Evolutionary conservation across 768 basidiomycete species (phyloP).

Genomic region (Termitomyces sp.): DNA sequence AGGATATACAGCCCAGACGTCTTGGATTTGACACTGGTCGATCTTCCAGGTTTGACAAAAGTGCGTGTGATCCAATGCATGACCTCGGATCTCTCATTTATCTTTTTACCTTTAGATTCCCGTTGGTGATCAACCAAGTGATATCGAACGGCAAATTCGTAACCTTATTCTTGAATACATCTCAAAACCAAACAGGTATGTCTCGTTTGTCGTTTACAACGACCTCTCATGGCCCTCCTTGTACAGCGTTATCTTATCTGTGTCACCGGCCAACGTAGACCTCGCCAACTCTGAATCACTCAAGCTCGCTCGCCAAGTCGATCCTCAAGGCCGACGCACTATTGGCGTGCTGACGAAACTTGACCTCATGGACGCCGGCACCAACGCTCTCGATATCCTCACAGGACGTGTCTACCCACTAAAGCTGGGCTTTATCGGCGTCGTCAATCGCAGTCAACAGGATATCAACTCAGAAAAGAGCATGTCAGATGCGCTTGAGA

Average conservation of each 20-base stretch:
- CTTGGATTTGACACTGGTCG: slow-evolving; percentile 91
- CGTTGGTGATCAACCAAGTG: slow-evolving; percentile 95
- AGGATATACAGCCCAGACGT: slow-evolving; percentile 96
- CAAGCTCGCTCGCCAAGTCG: slow-evolving; percentile 92
- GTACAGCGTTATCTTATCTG: slow-evolving; percentile 89
- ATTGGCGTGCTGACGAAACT: slow-evolving; percentile 97
- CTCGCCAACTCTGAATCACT: slow-evolving; percentile 98
- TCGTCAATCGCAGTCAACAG: slow-evolving; percentile 96
- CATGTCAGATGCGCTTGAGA: slow-evolving; percentile 78
- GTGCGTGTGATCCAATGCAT: slow-evolving; percentile 34
- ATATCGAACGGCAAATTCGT: slow-evolving; percentile 96
- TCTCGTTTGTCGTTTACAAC: neutral
- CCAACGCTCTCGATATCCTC: slow-evolving; percentile 93
- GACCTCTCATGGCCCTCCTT: neutral
- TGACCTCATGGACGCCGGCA: slow-evolving; percentile 99
- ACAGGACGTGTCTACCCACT: slow-evolving; percentile 97
- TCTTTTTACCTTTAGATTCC: slow-evolving; percentile 57
- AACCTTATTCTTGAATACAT: slow-evolving; percentile 94
- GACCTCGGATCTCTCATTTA: neutral
- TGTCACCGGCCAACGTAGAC: slow-evolving; percentile 97
- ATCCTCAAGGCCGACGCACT: slow-evolving; percentile 93
- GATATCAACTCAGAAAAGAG: slow-evolving; percentile 88
- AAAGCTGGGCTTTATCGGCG: slow-evolving; percentile 96
- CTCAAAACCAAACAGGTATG: slow-evolving; percentile 91
- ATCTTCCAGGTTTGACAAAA: slow-evolving; percentile 96